Evolutionary conservation across 2,329 filamentous ascomycete genomes (phyloP).

Genomic region (Rutstroemia sydowiana): DNA sequence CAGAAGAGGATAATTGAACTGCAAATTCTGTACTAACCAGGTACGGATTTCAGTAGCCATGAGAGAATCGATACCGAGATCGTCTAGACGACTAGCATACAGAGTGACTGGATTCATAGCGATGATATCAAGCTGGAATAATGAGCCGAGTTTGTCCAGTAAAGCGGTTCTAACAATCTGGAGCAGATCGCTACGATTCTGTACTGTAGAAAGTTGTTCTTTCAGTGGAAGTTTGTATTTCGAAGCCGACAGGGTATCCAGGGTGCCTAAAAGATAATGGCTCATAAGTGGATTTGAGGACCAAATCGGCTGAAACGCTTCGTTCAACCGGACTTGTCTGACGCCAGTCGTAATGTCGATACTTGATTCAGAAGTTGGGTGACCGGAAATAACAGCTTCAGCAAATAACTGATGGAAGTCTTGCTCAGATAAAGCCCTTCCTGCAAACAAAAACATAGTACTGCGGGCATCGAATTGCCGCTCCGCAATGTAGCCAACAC

Average conservation of each 20-base stretch:
- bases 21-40: conserved; percentile 7
- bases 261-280: background rate
- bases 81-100: background rate
- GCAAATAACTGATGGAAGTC: conserved; percentile 38
- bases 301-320: background rate
- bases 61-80: conserved; percentile 2
- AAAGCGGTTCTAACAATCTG: background rate
- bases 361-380: background rate
- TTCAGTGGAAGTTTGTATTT: background rate
- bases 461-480: background rate
- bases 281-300: background rate
- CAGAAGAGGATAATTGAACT: conserved; percentile 4
- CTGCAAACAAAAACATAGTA: conserved; percentile 7
- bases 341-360: background rate
- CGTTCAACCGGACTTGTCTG: background rate
- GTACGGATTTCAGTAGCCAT: background rate
- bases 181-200: background rate
- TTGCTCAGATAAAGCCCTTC: conserved; percentile 23
- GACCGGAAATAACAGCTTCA: conserved; percentile 34
- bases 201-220: background rate
- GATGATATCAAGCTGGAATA: conserved; percentile 6
- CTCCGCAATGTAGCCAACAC: conserved; percentile 32
- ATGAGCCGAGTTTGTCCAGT: background rate
- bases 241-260: background rate
- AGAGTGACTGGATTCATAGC: conserved; percentile 7